Base-by-base conservation (phyloP, 208 protist genomes). In the Acanthamoeba royreba region DNA sequence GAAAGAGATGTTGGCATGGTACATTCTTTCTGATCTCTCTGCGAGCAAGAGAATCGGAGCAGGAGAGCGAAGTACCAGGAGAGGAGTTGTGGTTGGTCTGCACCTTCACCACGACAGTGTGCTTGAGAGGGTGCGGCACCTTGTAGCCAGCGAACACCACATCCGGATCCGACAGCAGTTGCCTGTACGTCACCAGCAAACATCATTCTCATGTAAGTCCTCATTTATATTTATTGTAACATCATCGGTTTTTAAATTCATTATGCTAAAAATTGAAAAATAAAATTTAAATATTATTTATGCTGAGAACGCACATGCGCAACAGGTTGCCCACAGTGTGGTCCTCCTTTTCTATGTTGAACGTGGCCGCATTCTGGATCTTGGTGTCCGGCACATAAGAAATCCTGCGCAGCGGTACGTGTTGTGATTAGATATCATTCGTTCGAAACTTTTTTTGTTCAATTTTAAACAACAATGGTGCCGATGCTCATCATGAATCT, bases 241-340 rank as follows among this genome's bases (percentile, higher is more conserved):
- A 4, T 89, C 46, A 9, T 55, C n/a, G n/a, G n/a, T n/a, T n/a
- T n/a, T n/a, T n/a, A n/a, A n/a, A n/a, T n/a, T n/a, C n/a, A n/a
- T n/a, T n/a, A n/a, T 33, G 40, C 49, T 49, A 22, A 46, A 52
- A 83, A 83, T 43, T 83, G 40, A 52, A 83, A 25, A 49, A 35
- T 35, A 40, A 28, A 46, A n/a, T 35, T 22, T 11, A 55, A n/a
- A 1, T 8, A 46, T 52, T 2, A 25, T 35, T n/a, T 28, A 52
- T 28, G 5, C 52, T 35, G 4, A 90, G 53, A 92, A 93, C 92
- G 38, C 58, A 94, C 96, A 97, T 97, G 85, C 96, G 93, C 40
- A 97, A 45, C 0, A 97, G 25, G 91, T 97, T 97, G 46, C 96
- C 96, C 61, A 97, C 31, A 1, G 97, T 97, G 61, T 97, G 96